phyloP scores from a whole-genome alignment of 805 yeast species.

The Starmerella scarabaei region DNA sequence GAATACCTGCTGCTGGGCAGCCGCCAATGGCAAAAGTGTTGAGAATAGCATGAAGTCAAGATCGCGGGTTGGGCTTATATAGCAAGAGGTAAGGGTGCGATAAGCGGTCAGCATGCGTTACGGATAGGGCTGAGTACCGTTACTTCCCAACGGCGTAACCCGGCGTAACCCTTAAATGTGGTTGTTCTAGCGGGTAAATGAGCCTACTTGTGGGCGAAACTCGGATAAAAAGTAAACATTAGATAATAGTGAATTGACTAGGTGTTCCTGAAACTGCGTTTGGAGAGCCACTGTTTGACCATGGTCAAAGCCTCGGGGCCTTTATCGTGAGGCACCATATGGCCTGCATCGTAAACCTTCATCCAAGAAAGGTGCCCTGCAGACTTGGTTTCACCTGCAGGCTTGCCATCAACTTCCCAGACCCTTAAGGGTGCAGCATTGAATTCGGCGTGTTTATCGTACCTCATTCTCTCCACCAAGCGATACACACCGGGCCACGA shows the following conservation, averaged over 20 bases:
- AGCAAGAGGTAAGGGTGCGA: no score
- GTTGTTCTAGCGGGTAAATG: no score
- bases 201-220: no score
- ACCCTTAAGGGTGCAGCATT: slow-evolving; percentile 28
- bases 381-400: slow-evolving; percentile 61
- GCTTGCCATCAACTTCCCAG: slow-evolving; percentile 34
- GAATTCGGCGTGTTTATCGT: slow-evolving; percentile 47
- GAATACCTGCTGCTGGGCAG: slow-evolving; percentile 2
- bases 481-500: slow-evolving; percentile 92
- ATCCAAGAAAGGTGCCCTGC: slow-evolving; percentile 63
- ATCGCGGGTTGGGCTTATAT: no score
- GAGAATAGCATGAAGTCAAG: neutral
- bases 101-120: no score
- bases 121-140: no score
- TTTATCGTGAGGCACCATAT: slow-evolving; percentile 93
- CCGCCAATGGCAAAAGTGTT: neutral
- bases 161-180: no score
- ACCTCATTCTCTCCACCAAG: slow-evolving; percentile 65
- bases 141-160: no score
- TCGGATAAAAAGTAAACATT: no score
- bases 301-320: slow-evolving; percentile 65
- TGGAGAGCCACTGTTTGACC: slow-evolving; percentile 67
- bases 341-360: slow-evolving; percentile 82
- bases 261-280: slow-evolving; percentile 15
- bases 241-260: no score